These are phyloP conservation scores for Paramecium sexaurelia DNA, from an alignment of 73 alveolate genomes.

Conservation along the genomic window DNA sequence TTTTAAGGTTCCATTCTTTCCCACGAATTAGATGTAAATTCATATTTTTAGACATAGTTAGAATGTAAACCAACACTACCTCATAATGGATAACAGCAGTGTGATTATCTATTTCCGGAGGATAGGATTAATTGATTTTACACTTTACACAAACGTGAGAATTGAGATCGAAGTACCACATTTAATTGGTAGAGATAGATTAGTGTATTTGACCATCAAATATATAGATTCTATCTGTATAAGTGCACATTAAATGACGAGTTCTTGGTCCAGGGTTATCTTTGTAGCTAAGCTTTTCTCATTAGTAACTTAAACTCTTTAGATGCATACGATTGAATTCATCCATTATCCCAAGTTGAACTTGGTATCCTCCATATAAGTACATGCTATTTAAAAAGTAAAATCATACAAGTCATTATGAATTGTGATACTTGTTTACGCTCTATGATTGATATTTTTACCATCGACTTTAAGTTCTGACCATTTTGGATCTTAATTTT, in stretches of 20 bases:
- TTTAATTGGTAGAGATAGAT: conserved; percentile 2
- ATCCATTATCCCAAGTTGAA: conserved; percentile 58
- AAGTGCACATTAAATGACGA: neutral
- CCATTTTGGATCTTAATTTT: conserved; percentile 67
- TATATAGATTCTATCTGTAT: neutral
- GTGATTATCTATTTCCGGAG: conserved; percentile 37
- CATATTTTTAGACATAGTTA: conserved; percentile 47
- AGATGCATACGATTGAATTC: conserved; percentile 61
- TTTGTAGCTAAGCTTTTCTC: conserved; percentile 47
- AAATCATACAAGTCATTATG: conserved; percentile 58
- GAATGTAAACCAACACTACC: conserved; percentile 54
- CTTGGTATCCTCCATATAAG: conserved; percentile 66
- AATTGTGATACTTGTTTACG: conserved; percentile 21
- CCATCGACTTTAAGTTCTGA: conserved; percentile 62
- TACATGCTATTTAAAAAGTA: neutral
- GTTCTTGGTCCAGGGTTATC: conserved; percentile 65
- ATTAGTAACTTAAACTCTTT: neutral
- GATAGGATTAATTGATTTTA: conserved; percentile 22
- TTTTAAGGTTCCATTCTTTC: conserved; percentile 10
- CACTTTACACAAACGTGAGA: neutral
- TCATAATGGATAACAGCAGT: neutral
- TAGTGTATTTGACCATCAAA: conserved; percentile 28
- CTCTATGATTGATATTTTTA: conserved; percentile 57
- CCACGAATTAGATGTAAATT: conserved; percentile 36
- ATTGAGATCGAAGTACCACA: conserved; percentile 16